Evolutionary conservation across 805 yeast species (phyloP), one percentile per base, ranked within the genome.

Genomic region (Metschnikowia amazonensis): DNA sequence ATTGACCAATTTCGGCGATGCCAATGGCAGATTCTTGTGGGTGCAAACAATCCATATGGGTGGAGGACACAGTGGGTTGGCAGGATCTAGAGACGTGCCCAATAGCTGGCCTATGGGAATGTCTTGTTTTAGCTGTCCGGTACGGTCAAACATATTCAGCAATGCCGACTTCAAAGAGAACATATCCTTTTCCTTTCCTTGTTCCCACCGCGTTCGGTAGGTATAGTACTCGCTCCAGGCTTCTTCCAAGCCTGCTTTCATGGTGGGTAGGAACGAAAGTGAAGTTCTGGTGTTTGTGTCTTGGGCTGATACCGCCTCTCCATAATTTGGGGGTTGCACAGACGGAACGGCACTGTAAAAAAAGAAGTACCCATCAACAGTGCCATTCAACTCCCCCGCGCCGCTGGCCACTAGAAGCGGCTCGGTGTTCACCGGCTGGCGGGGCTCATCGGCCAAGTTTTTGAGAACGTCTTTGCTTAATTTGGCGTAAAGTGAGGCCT

Each of bases 321-420:
- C 74, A 54, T 84, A 84, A 0, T 70, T 63, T 1, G 90, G 90
- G 0, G 88, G 88, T 39, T 68, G 69, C 27, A 68, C 54, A 18
- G 77, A 72, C 0, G 95, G 94, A 2, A 85, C 77, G 2, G 87
- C 82, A 45, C 82, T 76, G 60, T 84, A 86, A 38, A 82, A 80
- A 30, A 84, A 71, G 35, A 84, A 69, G 60, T 86, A 86, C 0
- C 90, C 92, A 59, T 84, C 84, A n/a, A 86, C 75, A 27, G 79
- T 72, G 4, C 89, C 90, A 58, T 86, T 84, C 53, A 86, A 63
- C 48, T 84, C 92, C 35, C 87, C 77, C 4, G 89, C 86, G 1
- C 94, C 94, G 31, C 88, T 81, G 4, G 89, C 92, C 3, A 83
- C 86, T 10, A 86, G 61, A 45, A 86, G 60, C 2, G 90, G 86